Evolutionary conservation across 31 red algal genomes (phyloP), one percentile per base, ranked within the genome.

Genomic region (Odonthalia washingtoniensis): DNA sequence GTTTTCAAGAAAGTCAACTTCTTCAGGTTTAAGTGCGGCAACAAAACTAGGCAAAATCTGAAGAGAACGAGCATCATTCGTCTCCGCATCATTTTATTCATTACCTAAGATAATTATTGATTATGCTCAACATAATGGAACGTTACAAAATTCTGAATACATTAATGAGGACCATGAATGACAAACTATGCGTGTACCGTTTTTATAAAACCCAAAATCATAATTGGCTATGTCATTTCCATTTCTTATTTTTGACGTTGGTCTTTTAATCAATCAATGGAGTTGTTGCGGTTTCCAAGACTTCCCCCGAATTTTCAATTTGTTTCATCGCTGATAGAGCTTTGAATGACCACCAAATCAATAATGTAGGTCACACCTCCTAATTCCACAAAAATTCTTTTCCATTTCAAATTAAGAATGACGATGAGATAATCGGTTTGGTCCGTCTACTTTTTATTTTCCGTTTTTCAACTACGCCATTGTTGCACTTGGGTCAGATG

Each of bases 271-370:
- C 90, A 92, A 46, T 86, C 90, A 46, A 92, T 80, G 76, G 86
- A 81, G 62, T 92, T 92, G 64, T 46, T 57, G 12, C 49, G 49
- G 18, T 42, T 70, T 35, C 90, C 90, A 1, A 42, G 57, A 69
- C 90, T 92, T 86, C 81, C 27, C 90, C 90, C 17, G 90, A 81
- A 75, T 92, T 92, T 12, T 81, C 90, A 46, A 92, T 64, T 63
- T 92, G 90, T 6, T 69, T 77, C 90, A 92, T 92, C 4, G 86
- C 90, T 17, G 90, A 82, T 16, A 92, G 57, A 34, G 81, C 84
- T 61, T 92, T 92, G 45, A 92, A 63, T 73, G 90, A 92, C 90
- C 90, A 92, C 5, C 90, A 81, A 45, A 92, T 92, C 26, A 92
- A 81, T 3, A 92, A 68, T 5, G 90, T 92, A 75, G 85, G 90